Evolutionary conservation across 2,329 filamentous ascomycete genomes (phyloP).

Genomic region (Fusarium longipes): DNA sequence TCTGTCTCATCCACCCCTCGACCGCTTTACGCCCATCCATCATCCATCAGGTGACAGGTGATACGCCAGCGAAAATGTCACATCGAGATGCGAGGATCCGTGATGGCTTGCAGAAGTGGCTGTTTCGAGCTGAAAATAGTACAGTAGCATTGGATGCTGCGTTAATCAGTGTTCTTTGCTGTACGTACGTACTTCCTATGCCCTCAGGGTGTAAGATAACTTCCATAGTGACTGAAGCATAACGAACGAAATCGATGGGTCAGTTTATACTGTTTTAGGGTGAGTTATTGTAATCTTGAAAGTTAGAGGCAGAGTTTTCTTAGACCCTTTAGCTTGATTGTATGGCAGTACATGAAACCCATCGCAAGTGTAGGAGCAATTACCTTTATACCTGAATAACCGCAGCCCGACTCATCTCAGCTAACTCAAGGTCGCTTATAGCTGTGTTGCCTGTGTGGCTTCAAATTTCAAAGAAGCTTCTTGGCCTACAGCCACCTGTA

Average conservation of each 20-base stretch:
- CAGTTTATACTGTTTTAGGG: no score
- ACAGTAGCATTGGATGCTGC: conserved; percentile 4
- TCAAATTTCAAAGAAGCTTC: background rate
- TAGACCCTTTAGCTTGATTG: no score
- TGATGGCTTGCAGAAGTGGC: conserved; percentile 31
- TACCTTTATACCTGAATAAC: background rate
- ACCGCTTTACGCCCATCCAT: conserved; percentile 11
- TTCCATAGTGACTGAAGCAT: no score
- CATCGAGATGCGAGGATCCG: conserved; percentile 21
- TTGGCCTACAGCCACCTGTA: no score
- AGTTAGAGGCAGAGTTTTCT: no score
- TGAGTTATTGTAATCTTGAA: no score
- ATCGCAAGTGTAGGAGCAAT: background rate
- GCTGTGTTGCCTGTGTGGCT: background rate
- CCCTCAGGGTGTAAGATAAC: no score
- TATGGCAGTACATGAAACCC: background rate
- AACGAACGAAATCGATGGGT: no score
- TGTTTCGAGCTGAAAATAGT: conserved; percentile 31
- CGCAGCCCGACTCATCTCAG: background rate
- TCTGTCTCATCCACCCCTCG: conserved; percentile 10
- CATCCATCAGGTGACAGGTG: conserved; percentile 31
- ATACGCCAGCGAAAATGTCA: conserved; percentile 9
- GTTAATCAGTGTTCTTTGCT: conserved; percentile 3
- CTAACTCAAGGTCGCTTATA: background rate
- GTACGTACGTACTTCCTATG: background rate